Percentiles rank a stretch among this genome's conserved stretches.
phyloP scores from a whole-genome alignment of 2,329 filamentous ascomycete genomes.

The Calonectria pseudoturangicola region DNA sequence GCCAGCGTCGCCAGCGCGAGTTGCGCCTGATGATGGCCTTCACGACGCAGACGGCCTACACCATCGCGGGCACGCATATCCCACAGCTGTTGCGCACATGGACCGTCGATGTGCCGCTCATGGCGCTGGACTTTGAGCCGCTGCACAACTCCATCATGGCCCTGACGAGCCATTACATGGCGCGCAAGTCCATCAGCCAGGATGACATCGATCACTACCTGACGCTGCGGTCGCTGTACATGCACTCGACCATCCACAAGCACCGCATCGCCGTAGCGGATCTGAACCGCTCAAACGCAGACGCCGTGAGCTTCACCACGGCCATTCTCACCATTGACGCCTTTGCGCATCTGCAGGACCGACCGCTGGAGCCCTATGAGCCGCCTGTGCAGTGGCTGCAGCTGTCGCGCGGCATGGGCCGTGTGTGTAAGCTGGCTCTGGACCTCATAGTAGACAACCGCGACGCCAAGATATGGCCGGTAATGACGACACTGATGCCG shows the following conservation, averaged over 20 bases:
- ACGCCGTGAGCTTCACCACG: slow-evolving; percentile 50
- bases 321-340: slow-evolving; percentile 49
- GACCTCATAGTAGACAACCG: slow-evolving; percentile 39
- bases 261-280: slow-evolving; percentile 43
- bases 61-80: slow-evolving; percentile 48
- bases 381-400: slow-evolving; percentile 53
- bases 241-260: slow-evolving; percentile 47
- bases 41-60: slow-evolving; percentile 41
- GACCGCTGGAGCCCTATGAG: slow-evolving; percentile 42
- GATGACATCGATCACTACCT: slow-evolving; percentile 31
- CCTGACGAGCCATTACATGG: slow-evolving; percentile 47
- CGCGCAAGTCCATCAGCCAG: slow-evolving; percentile 23
- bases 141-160: slow-evolving; percentile 51
- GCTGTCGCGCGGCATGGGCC: slow-evolving; percentile 49
- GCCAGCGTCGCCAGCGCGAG: slow-evolving; percentile 48
- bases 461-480: slow-evolving; percentile 42
- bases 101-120: slow-evolving; percentile 44
- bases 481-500: slow-evolving; percentile 38
- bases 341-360: slow-evolving; percentile 44
- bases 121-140: slow-evolving; percentile 50
- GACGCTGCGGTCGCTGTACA: slow-evolving; percentile 45
- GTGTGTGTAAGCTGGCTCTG: slow-evolving; percentile 43
- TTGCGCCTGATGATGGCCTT: slow-evolving; percentile 50
- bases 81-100: slow-evolving; percentile 43
- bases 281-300: slow-evolving; percentile 41